Percentiles rank a stretch among this genome's conserved stretches.
phyloP scores from a whole-genome alignment of 2,329 filamentous ascomycete genomes.

The Claviceps sorghi region DNA sequence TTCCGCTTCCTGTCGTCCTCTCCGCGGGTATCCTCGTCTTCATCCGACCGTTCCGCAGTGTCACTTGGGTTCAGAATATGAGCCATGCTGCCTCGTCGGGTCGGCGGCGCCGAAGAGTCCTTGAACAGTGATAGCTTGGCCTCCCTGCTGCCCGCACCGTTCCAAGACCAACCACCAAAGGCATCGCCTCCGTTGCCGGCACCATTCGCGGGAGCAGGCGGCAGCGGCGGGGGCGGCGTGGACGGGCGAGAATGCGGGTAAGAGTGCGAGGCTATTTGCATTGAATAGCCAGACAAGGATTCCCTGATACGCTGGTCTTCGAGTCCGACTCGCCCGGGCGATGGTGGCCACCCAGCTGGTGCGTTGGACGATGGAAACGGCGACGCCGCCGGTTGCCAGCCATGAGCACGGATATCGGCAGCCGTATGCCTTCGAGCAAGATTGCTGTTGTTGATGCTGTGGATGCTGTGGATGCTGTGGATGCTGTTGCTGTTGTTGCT shows the following conservation, averaged over 20 bases:
- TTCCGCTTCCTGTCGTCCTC: conserved; percentile 50
- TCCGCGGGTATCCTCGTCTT: conserved; percentile 39
- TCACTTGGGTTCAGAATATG: conserved; percentile 49
- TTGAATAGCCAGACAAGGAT: conserved; percentile 40
- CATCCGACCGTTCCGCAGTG: conserved; percentile 39
- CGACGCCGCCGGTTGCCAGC: conserved; percentile 52
- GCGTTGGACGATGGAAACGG: conserved; percentile 48
- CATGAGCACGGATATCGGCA: conserved; percentile 83
- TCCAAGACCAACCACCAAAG: conserved; percentile 44
- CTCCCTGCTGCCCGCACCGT: conserved; percentile 31
- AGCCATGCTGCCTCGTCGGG: conserved; percentile 45
- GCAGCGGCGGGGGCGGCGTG: conserved; percentile 34
- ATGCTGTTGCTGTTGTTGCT: conserved; percentile 14
- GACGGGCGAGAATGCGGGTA: conserved; percentile 36
- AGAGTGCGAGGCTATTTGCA: conserved; percentile 27
- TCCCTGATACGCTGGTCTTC: conserved; percentile 44
- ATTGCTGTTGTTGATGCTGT: conserved; percentile 30
- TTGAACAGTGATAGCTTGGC: conserved; percentile 35
- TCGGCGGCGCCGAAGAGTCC: conserved; percentile 42
- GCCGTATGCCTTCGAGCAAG: conserved; percentile 80
- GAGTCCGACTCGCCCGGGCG: conserved; percentile 32
- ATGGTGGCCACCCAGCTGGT: conserved; percentile 39
- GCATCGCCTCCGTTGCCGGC: conserved; percentile 23
- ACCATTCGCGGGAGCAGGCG: conserved; percentile 29
- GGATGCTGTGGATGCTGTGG: conserved; percentile 17